phyloP scores from a whole-genome alignment of 768 basidiomycete genomes.

The Fistulinella prunicolor region DNA sequence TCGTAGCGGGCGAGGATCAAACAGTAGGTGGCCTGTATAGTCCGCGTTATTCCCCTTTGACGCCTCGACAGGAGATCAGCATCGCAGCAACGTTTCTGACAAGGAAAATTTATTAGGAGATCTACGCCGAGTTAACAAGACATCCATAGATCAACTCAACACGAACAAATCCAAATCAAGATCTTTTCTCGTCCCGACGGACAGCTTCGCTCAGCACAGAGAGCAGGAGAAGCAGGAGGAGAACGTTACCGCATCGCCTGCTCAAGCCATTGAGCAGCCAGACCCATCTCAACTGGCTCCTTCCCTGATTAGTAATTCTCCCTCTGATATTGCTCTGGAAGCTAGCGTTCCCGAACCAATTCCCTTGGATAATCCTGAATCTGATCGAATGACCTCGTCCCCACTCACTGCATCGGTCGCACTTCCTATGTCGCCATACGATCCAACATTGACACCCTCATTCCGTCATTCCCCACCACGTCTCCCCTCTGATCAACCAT shows the following conservation, averaged over 20 bases:
- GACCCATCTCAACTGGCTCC: conserved; percentile 25
- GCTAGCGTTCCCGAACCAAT: conserved; percentile 1
- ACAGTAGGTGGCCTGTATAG: conserved; percentile 47
- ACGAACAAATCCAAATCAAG: conserved; percentile 20
- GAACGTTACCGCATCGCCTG: conserved; percentile 11
- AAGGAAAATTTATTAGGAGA: conserved; percentile 34
- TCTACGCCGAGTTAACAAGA: conserved; percentile 29
- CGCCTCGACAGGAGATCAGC: conserved; percentile 55
- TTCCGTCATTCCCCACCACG: conserved; percentile 77
- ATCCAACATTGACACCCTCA: conserved; percentile 70
- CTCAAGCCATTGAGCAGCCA: conserved; percentile 25
- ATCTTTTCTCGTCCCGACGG: conserved; percentile 19
- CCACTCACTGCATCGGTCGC: conserved; percentile 25
- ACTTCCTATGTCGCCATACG: conserved; percentile 69
- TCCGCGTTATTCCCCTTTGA: conserved; percentile 19
- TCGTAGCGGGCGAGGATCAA: conserved; percentile 56
- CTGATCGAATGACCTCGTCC: conserved; percentile 17
- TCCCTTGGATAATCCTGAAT: neutral
- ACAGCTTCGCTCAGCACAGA: conserved; percentile 10
- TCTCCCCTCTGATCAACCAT: conserved; percentile 75
- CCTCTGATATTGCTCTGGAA: neutral
- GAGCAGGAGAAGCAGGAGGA: conserved; percentile 15
- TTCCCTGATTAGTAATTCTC: conserved; percentile 3
- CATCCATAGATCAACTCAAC: conserved; percentile 16
- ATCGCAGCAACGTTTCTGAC: conserved; percentile 39